These are phyloP conservation scores for Allomyces macrogynus DNA, from an alignment of 192 early-diverging fungal species.

Conservation along the genomic window DNA sequence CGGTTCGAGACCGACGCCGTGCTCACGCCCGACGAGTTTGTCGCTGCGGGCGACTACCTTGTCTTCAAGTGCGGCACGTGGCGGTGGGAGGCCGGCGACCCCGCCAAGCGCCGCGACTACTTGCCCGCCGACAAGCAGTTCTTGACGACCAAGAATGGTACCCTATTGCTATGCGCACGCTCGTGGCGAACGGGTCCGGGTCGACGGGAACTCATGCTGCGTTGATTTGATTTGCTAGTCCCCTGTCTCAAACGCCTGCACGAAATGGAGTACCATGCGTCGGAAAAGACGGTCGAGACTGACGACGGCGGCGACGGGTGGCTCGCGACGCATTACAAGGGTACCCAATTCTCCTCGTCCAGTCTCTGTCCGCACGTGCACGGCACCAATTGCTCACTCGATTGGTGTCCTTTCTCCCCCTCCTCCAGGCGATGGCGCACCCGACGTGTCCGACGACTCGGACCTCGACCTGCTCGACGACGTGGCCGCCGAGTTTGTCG, in stretches of 20 bases:
- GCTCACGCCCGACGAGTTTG: constrained; percentile 93
- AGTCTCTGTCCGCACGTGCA: no score
- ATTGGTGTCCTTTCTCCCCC: no score
- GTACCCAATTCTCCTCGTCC: not conserved
- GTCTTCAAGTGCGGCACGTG: constrained; percentile 98
- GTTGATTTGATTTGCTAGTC: constrained; percentile 19
- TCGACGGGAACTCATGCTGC: no score
- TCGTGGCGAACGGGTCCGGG: no score
- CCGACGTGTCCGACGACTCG: not conserved
- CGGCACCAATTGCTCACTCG: no score
- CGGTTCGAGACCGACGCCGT: constrained; percentile 92
- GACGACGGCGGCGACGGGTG: constrained; percentile 52
- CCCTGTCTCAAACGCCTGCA: constrained; percentile 74
- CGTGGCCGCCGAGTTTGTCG: constrained; percentile 5
- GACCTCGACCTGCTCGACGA: not conserved
- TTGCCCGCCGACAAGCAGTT: constrained; percentile 76
- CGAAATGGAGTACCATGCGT: constrained; percentile 55
- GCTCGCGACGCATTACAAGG: constrained; percentile 59
- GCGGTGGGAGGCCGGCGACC: constrained; percentile 56
- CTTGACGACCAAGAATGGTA: constrained; percentile 77
- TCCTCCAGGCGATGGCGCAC: not conserved
- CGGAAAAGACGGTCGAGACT: constrained; percentile 35
- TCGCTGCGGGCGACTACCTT: constrained; percentile 89
- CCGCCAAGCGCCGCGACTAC: constrained; percentile 64
- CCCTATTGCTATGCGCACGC: not conserved